These are phyloP conservation scores for Chlorella ohadii DNA, from an alignment of 139 green algal species.

Conservation along the genomic window DNA sequence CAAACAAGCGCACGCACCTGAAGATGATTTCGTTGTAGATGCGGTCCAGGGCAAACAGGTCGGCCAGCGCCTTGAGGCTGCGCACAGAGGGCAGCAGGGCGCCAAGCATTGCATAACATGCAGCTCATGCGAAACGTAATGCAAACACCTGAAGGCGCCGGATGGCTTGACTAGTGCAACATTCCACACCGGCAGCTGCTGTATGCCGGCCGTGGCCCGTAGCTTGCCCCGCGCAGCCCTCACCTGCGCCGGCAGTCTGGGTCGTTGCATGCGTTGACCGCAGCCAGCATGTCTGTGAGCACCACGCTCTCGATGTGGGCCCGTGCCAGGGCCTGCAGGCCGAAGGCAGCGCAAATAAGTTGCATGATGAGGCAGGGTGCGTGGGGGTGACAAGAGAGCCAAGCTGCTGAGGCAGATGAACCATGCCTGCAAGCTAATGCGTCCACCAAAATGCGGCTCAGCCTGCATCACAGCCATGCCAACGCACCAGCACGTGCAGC, in stretches of 20 bases:
- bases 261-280: conserved; percentile 68
- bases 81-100: background rate
- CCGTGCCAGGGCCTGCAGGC: conserved; percentile 40
- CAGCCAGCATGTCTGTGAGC: conserved; percentile 60
- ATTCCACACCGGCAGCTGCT: too few relatives aligned
- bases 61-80: conserved; percentile 65
- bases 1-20: conserved; percentile 16
- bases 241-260: conserved; percentile 66
- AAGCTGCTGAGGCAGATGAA: too few relatives aligned
- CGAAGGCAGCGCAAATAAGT: too few relatives aligned
- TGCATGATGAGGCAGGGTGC: too few relatives aligned
- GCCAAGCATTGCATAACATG: too few relatives aligned
- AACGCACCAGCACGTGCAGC: conserved; percentile 67
- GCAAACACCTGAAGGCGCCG: too few relatives aligned
- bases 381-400: too few relatives aligned
- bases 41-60: conserved; percentile 82
- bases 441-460: too few relatives aligned
- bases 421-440: too few relatives aligned
- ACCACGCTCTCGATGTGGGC: conserved; percentile 63
- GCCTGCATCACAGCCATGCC: background rate
- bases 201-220: too few relatives aligned
- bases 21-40: conserved; percentile 79
- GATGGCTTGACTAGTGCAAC: too few relatives aligned
- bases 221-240: background rate
- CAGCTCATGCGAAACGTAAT: too few relatives aligned